Conservation (phyloP, 495 filamentous ascomycete genomes). For the Hamigera avellanea region DNA sequence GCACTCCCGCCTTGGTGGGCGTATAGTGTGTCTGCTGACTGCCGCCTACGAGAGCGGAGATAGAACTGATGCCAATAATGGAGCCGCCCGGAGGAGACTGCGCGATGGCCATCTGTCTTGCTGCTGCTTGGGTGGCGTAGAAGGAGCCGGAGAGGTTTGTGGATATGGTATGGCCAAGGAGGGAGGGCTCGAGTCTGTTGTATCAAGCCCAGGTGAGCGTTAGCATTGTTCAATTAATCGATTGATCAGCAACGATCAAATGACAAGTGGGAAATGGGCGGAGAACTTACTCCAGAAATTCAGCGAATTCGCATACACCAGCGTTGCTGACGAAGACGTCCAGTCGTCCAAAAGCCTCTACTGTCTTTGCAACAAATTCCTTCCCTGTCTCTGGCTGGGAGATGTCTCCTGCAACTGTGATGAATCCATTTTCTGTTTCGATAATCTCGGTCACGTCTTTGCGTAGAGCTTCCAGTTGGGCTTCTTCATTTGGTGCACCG, state of each 20-base stretch:
- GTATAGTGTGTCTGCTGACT: slow-evolving; percentile 78
- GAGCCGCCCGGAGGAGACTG: slow-evolving; percentile 55
- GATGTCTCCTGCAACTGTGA: slow-evolving; percentile 55
- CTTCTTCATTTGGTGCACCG: slow-evolving; percentile 38
- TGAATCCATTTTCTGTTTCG: slow-evolving; percentile 27
- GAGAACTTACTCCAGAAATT: slow-evolving; percentile 63
- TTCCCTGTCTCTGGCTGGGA: slow-evolving; percentile 50
- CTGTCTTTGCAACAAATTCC: slow-evolving; percentile 43
- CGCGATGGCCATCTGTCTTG: slow-evolving; percentile 56
- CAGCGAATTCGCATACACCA: slow-evolving; percentile 72
- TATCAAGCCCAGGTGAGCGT: neutral
- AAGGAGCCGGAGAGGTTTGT: slow-evolving; percentile 84
- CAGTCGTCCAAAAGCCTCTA: slow-evolving; percentile 46
- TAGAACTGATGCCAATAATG: slow-evolving; percentile 78
- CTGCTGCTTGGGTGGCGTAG: slow-evolving; percentile 73
- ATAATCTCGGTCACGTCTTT: slow-evolving; percentile 37
- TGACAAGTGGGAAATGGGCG: no score
- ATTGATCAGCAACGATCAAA: no score
- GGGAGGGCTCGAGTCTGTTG: slow-evolving; percentile 40
- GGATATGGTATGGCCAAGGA: slow-evolving; percentile 52
- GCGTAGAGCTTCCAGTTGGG: slow-evolving; percentile 42
- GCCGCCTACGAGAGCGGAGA: slow-evolving; percentile 76
- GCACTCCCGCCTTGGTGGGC: slow-evolving; percentile 78
- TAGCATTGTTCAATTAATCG: neutral
- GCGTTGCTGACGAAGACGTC: slow-evolving; percentile 86